Percentiles rank a stretch among this genome's conserved stretches.
phyloP scores from a whole-genome alignment of 208 protist species.

The Wallacemonas sp. region DNA sequence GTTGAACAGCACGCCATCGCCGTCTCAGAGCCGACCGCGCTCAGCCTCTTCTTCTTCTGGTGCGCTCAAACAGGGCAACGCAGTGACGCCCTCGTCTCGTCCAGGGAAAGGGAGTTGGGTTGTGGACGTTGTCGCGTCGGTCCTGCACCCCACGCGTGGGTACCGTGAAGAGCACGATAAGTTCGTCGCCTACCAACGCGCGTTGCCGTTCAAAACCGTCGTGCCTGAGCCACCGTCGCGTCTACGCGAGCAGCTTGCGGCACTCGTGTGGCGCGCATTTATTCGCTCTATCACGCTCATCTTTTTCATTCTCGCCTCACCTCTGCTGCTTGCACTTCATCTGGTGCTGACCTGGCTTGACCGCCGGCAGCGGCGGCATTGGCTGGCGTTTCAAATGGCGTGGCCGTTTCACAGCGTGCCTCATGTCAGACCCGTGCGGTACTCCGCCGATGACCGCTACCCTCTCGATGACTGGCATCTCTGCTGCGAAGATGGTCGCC shows the following conservation, averaged over 20 bases:
- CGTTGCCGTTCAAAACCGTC: conserved; percentile 62
- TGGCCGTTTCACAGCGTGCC: conserved; percentile 43
- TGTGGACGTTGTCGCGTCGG: background rate
- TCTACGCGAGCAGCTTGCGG: conserved; percentile 37
- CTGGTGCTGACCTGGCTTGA: conserved; percentile 45
- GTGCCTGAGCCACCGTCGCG: conserved; percentile 63
- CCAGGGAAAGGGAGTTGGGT: background rate
- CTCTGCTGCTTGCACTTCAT: conserved; percentile 51
- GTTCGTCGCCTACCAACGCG: conserved; percentile 48
- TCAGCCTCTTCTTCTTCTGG: too few species aligned
- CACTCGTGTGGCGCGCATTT: conserved; percentile 17
- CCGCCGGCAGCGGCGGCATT: conserved; percentile 44
- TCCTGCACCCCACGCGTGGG: conserved; percentile 14
- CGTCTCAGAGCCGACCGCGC: background rate
- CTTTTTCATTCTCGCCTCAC: conserved; percentile 36
- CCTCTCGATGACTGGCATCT: conserved; percentile 77
- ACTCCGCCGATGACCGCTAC: conserved; percentile 30
- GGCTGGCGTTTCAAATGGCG: conserved; percentile 29
- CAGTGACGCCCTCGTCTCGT: background rate
- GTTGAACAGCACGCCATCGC: background rate
- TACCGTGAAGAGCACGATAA: conserved; percentile 27
- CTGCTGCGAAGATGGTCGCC: conserved; percentile 84
- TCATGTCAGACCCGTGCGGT: conserved; percentile 37
- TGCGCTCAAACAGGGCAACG: too few species aligned
- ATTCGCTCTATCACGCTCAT: conserved; percentile 12